phyloP scores from a whole-genome alignment of 2,329 filamentous ascomycete species.

The Epichloe gansuensis region DNA sequence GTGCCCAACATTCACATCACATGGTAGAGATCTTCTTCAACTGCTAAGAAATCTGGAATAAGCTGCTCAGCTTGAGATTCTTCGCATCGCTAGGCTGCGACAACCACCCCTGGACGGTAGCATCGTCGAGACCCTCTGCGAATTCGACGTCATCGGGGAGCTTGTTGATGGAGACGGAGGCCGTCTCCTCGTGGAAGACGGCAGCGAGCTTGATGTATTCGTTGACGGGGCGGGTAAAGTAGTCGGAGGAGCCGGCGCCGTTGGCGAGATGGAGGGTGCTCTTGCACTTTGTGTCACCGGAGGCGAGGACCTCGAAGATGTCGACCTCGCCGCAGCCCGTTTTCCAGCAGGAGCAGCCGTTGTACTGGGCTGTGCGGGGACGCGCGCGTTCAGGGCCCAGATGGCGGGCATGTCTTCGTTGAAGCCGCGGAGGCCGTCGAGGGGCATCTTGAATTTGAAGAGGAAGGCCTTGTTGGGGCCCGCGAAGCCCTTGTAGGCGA shows the following conservation, averaged over 20 bases:
- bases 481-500: slow-evolving; percentile 53
- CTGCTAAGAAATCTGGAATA: slow-evolving; percentile 10
- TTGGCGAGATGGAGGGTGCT: slow-evolving; percentile 56
- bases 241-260: slow-evolving; percentile 56
- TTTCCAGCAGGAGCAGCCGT: slow-evolving; percentile 60
- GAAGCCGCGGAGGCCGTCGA: slow-evolving; percentile 36
- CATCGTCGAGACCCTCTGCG: slow-evolving; percentile 24
- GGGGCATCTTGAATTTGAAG: slow-evolving; percentile 62
- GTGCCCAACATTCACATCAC: background rate
- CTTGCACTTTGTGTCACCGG: slow-evolving; percentile 55
- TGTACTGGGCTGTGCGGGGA: slow-evolving; percentile 59
- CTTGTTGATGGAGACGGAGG: slow-evolving; percentile 43
- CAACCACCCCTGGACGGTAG: slow-evolving; percentile 25
- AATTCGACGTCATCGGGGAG: slow-evolving; percentile 32
- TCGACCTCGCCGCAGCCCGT: slow-evolving; percentile 63
- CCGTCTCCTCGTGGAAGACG: slow-evolving; percentile 41
- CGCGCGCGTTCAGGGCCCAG: slow-evolving; percentile 65
- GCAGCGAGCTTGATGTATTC: slow-evolving; percentile 51
- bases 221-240: slow-evolving; percentile 53
- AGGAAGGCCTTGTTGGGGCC: slow-evolving; percentile 62
- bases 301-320: slow-evolving; percentile 57
- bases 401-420: slow-evolving; percentile 59
- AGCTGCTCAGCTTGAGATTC: slow-evolving; percentile 10
- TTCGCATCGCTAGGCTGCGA: slow-evolving; percentile 6
- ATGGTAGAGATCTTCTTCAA: too few relatives aligned